Base-by-base conservation (phyloP, 2,329 filamentous ascomycete species). In the Lomentospora prolificans region DNA sequence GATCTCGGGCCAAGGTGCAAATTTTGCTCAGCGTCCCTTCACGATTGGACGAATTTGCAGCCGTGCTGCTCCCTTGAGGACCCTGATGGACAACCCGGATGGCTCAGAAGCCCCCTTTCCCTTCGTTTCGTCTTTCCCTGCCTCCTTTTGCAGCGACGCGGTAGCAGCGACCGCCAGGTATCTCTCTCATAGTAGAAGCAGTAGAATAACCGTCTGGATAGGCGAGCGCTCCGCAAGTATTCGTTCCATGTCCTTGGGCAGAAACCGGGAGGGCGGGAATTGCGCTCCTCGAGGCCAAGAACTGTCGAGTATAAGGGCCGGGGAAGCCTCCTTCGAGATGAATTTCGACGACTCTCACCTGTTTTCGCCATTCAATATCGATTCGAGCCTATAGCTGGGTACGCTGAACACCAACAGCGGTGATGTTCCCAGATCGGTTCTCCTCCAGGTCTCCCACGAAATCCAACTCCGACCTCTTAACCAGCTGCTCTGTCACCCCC, bases 81-180 rank as follows among this genome's bases (percentile, higher is more conserved):
- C 52, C 24, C 46, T 28, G 52, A 46, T 46, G 52, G 52, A 10
- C 52, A 54, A 52, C 52, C 52, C 36, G 19, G 52, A 54, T 54
- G 52, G 52, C 44, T 14, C 44, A 22, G 44, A 48, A 22, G 17
- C 44, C 44, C 44, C 44, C 22, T 48, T 48, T n/a, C n/a, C 44
- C 22, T 27, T 48, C 22, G 17, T 19, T 22, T 48, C 44, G 6
- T 48, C 41, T 48, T 19, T 25, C 8, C 44, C 12, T 25, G 22
- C 10, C 44, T 48, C 44, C 44, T 48, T 48, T 22, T 12, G 10
- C 44, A 8, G 8, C 10, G 44, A 22, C 14, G 44, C 4, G 17
- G 22, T 25, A 7, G 14, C 17, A 48, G 17, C 22, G 22, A 3
- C 44, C 22, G 12, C 22, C 17, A 48, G 9, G 44, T 48, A 48